Base-by-base conservation (phyloP, 768 basidiomycete species). In the Leccinum incarnatum region DNA sequence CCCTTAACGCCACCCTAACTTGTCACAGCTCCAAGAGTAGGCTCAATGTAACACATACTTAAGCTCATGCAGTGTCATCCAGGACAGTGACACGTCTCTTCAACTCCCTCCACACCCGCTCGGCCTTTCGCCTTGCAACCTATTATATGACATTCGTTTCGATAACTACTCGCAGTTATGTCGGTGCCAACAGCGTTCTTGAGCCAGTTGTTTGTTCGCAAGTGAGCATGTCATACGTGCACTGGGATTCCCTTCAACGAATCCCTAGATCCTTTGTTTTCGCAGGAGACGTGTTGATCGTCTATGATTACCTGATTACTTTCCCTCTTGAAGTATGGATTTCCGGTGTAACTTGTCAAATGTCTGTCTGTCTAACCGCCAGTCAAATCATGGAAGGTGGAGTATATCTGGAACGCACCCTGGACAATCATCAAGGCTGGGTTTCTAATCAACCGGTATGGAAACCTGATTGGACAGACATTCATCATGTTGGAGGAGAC, bases 361-460 rank as follows among this genome's bases (percentile, higher is more conserved):
- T 51, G 25, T 11, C 3, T 9, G 1, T 25, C 37, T 51, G 30
- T 32, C 30, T 32, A 9, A 32, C 5, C 5, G 6, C 10, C 50
- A 4, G 29, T 27, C 8, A 10, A 14, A 27, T 14, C n/a, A 21
- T 12, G 17, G 25, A 54, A 19, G 64, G 55, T 65, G 30, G 54
- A 56, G 15, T 57, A 64, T 47, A 61, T 67, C 1, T 67, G 66
- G 65, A 55, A 54, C 3, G 46, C 58, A 4, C 65, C 62, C 0
- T 60, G 65, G 62, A 47, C 60, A 1, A 1, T 27, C 4, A 46
- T 56, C 48, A 67, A 67, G 17, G 27, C 11, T 3, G 42, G 42
- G 9, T 67, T 67, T 30, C 58, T 67, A 19, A 14, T 62, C 8
- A 66, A 66, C 25, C 62, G 66, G 23, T 67, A 67, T 10, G 60